phyloP scores from a whole-genome alignment of 108 stramenopile genomes.

The Phaeodactylum tricornutum region DNA sequence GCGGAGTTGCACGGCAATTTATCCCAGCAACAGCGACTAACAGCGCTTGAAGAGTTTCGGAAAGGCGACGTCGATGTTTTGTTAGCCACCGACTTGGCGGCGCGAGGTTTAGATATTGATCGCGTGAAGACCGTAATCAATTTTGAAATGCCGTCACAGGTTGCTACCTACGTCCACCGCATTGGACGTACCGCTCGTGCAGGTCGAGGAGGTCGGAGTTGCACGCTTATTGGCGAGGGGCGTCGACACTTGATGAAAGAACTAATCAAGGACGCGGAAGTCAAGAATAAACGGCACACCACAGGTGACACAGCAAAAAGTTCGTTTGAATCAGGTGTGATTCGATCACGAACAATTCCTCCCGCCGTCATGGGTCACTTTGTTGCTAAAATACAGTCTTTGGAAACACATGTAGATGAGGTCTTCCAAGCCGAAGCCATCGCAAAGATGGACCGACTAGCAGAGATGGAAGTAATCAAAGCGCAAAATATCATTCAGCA shows the following conservation, averaged over 20 bases:
- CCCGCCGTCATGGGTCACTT: conserved; percentile 66
- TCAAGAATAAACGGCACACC: conserved; percentile 3
- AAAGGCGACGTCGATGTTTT: conserved; percentile 85
- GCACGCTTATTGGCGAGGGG: conserved; percentile 93
- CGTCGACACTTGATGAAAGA: conserved; percentile 83
- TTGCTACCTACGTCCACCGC: conserved; percentile 93
- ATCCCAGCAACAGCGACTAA: conserved; percentile 79
- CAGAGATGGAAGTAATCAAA: conserved; percentile 78
- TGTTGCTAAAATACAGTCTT: conserved; percentile 72
- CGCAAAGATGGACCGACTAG: conserved; percentile 73
- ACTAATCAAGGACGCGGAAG: conserved; percentile 75
- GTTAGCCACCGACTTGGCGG: conserved; percentile 95
- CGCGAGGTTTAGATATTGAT: conserved; percentile 83
- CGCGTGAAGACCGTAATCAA: conserved; percentile 93
- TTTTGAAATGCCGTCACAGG: conserved; percentile 92
- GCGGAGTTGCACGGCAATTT: conserved; percentile 95
- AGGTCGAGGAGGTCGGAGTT: conserved; percentile 84
- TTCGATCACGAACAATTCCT: conserved; percentile 79
- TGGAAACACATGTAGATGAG: conserved; percentile 67
- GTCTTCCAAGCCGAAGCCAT: conserved; percentile 78
- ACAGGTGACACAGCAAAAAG: conserved; percentile 11
- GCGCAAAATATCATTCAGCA: conserved; percentile 82
- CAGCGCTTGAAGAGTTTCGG: conserved; percentile 85
- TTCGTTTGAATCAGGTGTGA: conserved; percentile 27
- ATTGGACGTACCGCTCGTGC: conserved; percentile 96